Percentiles rank a stretch among this genome's conserved stretches.
Conservation (phyloP, 805 yeast genomes). For the Cyberlindnera misumaiensis region DNA sequence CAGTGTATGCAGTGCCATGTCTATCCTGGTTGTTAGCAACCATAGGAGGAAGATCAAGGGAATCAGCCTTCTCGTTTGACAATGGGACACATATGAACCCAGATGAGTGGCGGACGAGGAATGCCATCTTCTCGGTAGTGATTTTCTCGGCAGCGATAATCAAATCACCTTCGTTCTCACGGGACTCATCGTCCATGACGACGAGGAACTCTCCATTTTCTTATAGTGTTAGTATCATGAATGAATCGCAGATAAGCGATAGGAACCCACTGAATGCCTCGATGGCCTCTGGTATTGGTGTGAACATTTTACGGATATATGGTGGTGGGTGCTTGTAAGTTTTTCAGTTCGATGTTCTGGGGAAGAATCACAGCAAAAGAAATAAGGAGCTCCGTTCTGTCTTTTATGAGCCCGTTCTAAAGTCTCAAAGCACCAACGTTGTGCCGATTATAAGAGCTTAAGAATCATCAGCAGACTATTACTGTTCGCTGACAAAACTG, state of each 20-base stretch:
- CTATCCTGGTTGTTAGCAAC: slow-evolving; percentile 51
- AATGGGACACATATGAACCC: slow-evolving; percentile 95
- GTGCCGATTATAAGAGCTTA: too few relatives aligned
- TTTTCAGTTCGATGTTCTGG: background rate
- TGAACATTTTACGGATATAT: slow-evolving; percentile 26
- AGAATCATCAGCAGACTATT: too few relatives aligned
- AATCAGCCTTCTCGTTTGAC: slow-evolving; percentile 69
- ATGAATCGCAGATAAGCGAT: background rate
- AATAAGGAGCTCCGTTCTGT: too few relatives aligned
- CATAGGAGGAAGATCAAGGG: slow-evolving; percentile 76
- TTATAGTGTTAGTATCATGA: slow-evolving; percentile 5
- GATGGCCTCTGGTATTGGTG: slow-evolving; percentile 61
- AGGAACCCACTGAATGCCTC: slow-evolving; percentile 50
- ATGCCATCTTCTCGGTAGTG: slow-evolving; percentile 88
- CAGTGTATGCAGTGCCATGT: slow-evolving; percentile 95
- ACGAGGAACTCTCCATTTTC: slow-evolving; percentile 54
- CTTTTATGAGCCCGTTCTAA: too few relatives aligned
- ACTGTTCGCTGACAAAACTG: too few relatives aligned
- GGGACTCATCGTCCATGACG: slow-evolving; percentile 94
- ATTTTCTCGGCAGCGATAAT: slow-evolving; percentile 83
- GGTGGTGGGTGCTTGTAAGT: background rate
- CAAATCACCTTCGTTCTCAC: slow-evolving; percentile 97
- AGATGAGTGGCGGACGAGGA: slow-evolving; percentile 75
- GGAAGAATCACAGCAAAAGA: too few relatives aligned
- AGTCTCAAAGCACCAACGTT: too few relatives aligned